phyloP scores from a whole-genome alignment of 2,329 filamentous ascomycete species.

The Cytospora leucostoma region DNA sequence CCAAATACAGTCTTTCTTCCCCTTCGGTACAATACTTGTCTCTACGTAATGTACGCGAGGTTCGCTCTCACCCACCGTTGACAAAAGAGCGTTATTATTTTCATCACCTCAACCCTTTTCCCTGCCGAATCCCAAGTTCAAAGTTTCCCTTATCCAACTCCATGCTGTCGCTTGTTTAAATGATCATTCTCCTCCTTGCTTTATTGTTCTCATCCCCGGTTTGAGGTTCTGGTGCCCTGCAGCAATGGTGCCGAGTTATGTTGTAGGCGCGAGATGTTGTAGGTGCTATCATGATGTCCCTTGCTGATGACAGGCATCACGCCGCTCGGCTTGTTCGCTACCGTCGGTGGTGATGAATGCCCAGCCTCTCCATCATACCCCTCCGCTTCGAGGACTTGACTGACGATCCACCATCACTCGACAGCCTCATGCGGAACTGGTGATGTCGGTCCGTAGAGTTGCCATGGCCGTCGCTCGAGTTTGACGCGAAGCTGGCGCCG shows the following conservation, averaged over 20 bases:
- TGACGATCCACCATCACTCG: conserved; percentile 20
- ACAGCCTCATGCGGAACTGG: conserved; percentile 6
- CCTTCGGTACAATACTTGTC: background rate
- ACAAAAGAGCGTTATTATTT: conserved; percentile 18
- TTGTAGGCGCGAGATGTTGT: background rate
- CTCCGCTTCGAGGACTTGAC: conserved; percentile 23
- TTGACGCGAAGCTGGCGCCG: conserved; percentile 41
- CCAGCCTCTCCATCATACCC: conserved; percentile 26
- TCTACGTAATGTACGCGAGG: background rate
- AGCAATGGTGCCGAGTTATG: background rate
- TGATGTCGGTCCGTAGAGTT: conserved; percentile 21
- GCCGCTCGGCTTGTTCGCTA: background rate
- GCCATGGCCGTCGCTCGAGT: conserved; percentile 32
- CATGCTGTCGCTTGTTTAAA: conserved; percentile 16
- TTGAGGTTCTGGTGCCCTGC: background rate
- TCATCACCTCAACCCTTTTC: background rate
- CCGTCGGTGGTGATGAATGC: conserved; percentile 17
- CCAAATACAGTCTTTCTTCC: background rate
- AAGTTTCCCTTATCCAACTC: conserved; percentile 17
- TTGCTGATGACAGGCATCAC: background rate
- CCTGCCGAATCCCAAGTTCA: conserved; percentile 3
- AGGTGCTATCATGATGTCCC: background rate
- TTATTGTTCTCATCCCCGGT: background rate
- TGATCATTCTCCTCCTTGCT: background rate
- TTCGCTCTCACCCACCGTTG: background rate